Evolutionary conservation across 2,329 filamentous ascomycete genomes (phyloP).

Genomic region (Xylariaceae sp.): DNA sequence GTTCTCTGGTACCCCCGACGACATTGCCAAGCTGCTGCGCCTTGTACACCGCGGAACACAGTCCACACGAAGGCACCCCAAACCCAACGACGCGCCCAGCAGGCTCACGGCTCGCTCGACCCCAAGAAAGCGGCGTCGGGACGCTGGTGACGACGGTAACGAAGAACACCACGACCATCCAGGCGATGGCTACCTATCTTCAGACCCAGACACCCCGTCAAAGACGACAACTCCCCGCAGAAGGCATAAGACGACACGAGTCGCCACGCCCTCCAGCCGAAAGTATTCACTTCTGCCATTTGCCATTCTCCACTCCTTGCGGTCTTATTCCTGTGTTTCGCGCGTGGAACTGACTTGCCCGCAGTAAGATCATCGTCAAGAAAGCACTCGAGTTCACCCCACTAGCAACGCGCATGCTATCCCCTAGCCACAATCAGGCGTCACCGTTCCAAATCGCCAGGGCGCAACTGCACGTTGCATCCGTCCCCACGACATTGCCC

Average conservation of each 20-base stretch:
- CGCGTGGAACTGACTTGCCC: conserved; percentile 4
- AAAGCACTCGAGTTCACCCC: conserved; percentile 94
- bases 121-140: conserved; percentile 13
- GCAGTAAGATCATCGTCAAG: conserved; percentile 63
- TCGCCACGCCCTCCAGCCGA: conserved; percentile 42
- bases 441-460: conserved; percentile 92
- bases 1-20: conserved; percentile 63
- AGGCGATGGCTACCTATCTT: conserved; percentile 31
- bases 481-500: conserved; percentile 83
- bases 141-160: conserved; percentile 16
- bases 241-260: conserved; percentile 48
- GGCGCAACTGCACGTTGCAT: conserved; percentile 86
- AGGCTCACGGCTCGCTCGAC: conserved; percentile 19
- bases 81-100: conserved; percentile 32
- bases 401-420: conserved; percentile 81
- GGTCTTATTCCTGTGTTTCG: neutral
- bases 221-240: conserved; percentile 54
- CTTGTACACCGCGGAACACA: conserved; percentile 72
- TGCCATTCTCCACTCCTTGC: conserved; percentile 32
- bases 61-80: conserved; percentile 55
- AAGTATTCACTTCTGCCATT: conserved; percentile 50
- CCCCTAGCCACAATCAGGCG: conserved; percentile 68
- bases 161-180: conserved; percentile 26
- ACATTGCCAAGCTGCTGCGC: conserved; percentile 64
- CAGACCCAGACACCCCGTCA: conserved; percentile 33